These are phyloP conservation scores for Penicillium crystallinum DNA, from an alignment of 495 filamentous ascomycete genomes.

Conservation along the genomic window DNA sequence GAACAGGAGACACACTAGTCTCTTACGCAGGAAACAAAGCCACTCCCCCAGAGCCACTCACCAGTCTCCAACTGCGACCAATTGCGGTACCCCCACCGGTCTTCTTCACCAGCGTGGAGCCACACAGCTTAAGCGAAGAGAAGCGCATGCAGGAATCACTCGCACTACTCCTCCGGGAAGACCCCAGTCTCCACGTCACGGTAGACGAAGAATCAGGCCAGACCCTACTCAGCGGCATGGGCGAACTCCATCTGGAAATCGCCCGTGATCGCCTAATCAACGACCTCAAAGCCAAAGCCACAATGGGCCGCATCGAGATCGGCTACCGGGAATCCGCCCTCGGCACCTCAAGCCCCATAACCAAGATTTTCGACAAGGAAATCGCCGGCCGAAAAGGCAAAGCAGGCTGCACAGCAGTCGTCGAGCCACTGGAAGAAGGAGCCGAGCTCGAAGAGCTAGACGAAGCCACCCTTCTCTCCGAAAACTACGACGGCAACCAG, in stretches of 20 bases:
- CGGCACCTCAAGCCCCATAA: constrained; percentile 45
- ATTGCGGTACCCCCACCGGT: constrained; percentile 90
- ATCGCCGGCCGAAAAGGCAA: constrained; percentile 74
- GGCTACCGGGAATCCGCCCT: constrained; percentile 82
- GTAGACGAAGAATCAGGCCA: constrained; percentile 88
- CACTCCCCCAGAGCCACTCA: constrained; percentile 62
- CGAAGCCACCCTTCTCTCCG: constrained; percentile 25
- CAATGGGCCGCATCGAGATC: constrained; percentile 92
- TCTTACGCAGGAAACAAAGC: constrained; percentile 59
- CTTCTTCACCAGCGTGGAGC: constrained; percentile 90
- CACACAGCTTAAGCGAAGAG: constrained; percentile 69
- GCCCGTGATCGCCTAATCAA: constrained; percentile 80
- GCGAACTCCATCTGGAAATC: constrained; percentile 95
- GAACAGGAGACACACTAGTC: constrained; percentile 90
- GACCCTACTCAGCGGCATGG: constrained; percentile 92
- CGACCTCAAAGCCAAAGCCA: constrained; percentile 82
- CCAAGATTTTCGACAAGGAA: constrained; percentile 65
- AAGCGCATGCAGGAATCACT: constrained; percentile 74
- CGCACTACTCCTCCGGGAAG: constrained; percentile 75
- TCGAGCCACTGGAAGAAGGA: constrained; percentile 54
- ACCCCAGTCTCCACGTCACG: constrained; percentile 84
- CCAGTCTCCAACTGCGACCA: constrained; percentile 76
- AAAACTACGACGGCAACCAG: constrained; percentile 50
- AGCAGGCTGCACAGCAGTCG: constrained; percentile 64
- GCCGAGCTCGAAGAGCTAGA: constrained; percentile 14